Conservation (phyloP, 1,284 basidiomycete species). For the Ustilago shanxiensis region DNA sequence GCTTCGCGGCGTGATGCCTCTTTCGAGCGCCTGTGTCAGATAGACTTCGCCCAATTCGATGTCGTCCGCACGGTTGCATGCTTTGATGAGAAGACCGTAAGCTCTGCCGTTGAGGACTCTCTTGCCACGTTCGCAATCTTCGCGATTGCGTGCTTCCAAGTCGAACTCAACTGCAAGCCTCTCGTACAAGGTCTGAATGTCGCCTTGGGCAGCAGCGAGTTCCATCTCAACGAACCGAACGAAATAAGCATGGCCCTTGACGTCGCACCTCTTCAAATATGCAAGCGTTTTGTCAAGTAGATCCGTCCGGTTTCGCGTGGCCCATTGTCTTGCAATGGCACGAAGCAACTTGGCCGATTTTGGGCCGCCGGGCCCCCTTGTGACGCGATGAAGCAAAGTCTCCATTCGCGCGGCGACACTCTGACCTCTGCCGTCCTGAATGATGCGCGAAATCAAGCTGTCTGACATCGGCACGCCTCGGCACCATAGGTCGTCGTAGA, state of each 20-base stretch:
- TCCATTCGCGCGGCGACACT: constrained; percentile 23
- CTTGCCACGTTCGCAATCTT: constrained; percentile 17
- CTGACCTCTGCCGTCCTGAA: constrained; percentile 9
- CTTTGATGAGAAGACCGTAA: constrained; percentile 26
- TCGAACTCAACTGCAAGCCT: constrained; percentile 26
- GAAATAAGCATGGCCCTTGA: constrained; percentile 10
- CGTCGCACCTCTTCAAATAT: constrained; percentile 7
- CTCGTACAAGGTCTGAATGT: constrained; percentile 24
- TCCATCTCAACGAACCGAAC: constrained; percentile 2
- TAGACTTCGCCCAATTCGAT: constrained; percentile 37
- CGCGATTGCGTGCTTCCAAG: constrained; percentile 16
- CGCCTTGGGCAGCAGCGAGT: constrained; percentile 36
- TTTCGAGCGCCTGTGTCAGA: constrained; percentile 25
- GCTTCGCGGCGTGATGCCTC: constrained; percentile 17
- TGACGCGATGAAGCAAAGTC: constrained; percentile 21
- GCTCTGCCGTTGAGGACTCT: constrained; percentile 18
- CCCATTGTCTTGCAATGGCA: constrained; percentile 28
- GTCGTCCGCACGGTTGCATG: constrained; percentile 36
- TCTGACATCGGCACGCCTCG: constrained; percentile 21
- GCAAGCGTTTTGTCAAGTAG: constrained; percentile 11
- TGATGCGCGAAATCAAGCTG: constrained; percentile 10
- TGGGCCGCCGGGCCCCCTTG: background rate
- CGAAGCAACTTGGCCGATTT: constrained; percentile 8
- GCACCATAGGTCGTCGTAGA: constrained; percentile 44
- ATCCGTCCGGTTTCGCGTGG: constrained; percentile 29